phyloP scores from a whole-genome alignment of 805 yeast species.

The Yamadazyma akitaensis region DNA sequence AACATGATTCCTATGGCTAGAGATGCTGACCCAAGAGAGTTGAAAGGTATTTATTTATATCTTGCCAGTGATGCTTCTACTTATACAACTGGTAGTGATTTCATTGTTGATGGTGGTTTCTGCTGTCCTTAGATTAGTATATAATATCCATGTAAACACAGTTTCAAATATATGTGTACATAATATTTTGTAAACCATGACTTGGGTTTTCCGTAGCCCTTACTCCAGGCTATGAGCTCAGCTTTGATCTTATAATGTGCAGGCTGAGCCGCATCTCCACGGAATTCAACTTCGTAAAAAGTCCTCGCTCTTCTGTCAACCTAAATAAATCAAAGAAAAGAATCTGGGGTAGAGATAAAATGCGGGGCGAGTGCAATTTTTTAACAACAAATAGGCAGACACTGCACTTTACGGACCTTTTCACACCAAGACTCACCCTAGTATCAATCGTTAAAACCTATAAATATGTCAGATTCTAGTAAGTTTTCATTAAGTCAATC shows the following conservation, averaged over 20 bases:
- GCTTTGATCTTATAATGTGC: not conserved
- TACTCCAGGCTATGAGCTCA: no score
- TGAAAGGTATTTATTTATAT: conserved; percentile 78
- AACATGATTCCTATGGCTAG: conserved; percentile 63
- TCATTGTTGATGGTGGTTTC: conserved; percentile 79
- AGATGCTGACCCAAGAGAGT: conserved; percentile 68
- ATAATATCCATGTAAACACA: not conserved
- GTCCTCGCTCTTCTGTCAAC: conserved; percentile 3
- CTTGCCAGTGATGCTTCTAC: conserved; percentile 78
- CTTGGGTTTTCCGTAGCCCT: no score
- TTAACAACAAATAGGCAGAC: not conserved
- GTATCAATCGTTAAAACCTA: not conserved
- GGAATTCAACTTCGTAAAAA: no score
- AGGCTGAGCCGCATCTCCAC: not conserved
- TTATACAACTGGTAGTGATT: conserved; percentile 77
- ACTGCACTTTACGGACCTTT: not conserved
- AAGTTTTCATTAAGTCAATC: not conserved
- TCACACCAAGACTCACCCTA: not conserved
- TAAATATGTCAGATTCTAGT: not conserved
- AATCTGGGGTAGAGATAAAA: conserved; percentile 2
- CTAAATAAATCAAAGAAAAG: not conserved
- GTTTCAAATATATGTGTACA: no score
- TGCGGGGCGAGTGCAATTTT: not conserved
- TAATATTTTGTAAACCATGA: no score
- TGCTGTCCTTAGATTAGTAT: conserved; percentile 23